A percentile compares a stretch with the other conserved stretches of the same genome.
phyloP scores from a whole-genome alignment of 768 basidiomycete species.

The Leucosporidium creatinivorum region DNA sequence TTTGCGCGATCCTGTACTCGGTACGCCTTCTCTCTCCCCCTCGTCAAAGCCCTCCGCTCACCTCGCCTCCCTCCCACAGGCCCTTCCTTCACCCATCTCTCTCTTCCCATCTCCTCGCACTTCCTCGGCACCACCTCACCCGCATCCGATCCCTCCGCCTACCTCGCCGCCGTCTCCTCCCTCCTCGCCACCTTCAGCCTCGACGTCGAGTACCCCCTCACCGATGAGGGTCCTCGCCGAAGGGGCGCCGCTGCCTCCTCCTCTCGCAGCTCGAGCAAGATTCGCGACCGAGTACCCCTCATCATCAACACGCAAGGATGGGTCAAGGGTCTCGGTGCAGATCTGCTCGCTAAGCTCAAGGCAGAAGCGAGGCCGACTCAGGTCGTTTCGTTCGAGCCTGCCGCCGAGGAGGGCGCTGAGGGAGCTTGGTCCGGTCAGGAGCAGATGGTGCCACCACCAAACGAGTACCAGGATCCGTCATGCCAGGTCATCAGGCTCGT shows the following conservation, averaged over 20 bases:
- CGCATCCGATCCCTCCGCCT: constrained; percentile 64
- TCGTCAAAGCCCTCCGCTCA: background rate
- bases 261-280: constrained; percentile 19
- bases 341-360: constrained; percentile 27
- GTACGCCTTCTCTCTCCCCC: constrained; percentile 43
- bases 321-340: constrained; percentile 85
- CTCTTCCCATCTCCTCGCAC: constrained; percentile 63
- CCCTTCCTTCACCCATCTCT: constrained; percentile 79
- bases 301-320: constrained; percentile 96
- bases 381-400: constrained; percentile 46
- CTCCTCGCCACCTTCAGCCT: constrained; percentile 56
- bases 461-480: background rate
- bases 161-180: constrained; percentile 61
- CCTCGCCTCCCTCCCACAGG: constrained; percentile 47
- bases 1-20: constrained; percentile 61
- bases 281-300: constrained; percentile 62
- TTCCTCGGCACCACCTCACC: constrained; percentile 76
- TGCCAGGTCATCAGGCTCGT: constrained; percentile 6
- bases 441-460: background rate
- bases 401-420: background rate
- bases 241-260: background rate
- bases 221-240: constrained; percentile 13
- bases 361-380: constrained; percentile 49
- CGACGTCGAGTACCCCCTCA: constrained; percentile 55
- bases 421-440: background rate